Percentiles rank a stretch among this genome's conserved stretches.
Evolutionary conservation across 2,329 filamentous ascomycete genomes (phyloP).

Genomic region (Penicillium sp.): DNA sequence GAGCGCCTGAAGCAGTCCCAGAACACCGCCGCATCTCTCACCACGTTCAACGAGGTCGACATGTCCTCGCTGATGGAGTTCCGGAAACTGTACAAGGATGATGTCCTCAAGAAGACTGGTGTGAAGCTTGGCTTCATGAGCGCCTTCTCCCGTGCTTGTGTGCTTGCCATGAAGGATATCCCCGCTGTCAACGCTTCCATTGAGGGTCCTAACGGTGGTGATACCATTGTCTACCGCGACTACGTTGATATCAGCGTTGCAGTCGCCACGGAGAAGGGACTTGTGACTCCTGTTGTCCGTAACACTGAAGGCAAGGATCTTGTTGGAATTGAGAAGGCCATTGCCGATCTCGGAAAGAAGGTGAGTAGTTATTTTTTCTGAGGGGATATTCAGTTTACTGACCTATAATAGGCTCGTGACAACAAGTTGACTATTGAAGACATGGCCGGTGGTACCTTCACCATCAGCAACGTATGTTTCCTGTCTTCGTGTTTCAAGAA

Average conservation of each 20-base stretch:
- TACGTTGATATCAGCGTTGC: slow-evolving; percentile 98
- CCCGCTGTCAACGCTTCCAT: slow-evolving; percentile 95
- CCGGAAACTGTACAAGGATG: slow-evolving; percentile 95
- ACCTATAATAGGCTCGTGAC: slow-evolving; percentile 70
- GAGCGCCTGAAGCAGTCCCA: slow-evolving; percentile 99
- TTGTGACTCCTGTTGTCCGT: slow-evolving; percentile 93
- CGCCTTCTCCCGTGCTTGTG: slow-evolving; percentile 85
- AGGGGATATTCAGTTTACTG: slow-evolving; percentile 4
- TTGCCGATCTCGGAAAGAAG: slow-evolving; percentile 95
- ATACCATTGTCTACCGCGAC: slow-evolving; percentile 97
- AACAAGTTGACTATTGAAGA: slow-evolving; percentile 98
- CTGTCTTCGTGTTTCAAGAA: background rate
- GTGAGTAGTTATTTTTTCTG: slow-evolving; percentile 42
- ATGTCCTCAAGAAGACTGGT: slow-evolving; percentile 90
- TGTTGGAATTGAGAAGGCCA: slow-evolving; percentile 82
- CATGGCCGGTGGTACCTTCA: slow-evolving; percentile 98
- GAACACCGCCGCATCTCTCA: slow-evolving; percentile 94
- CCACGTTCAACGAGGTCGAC: slow-evolving; percentile 98
- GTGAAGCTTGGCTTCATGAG: slow-evolving; percentile 99
- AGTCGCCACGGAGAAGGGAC: slow-evolving; percentile 93
- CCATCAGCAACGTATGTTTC: slow-evolving; percentile 75
- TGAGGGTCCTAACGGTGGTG: slow-evolving; percentile 88
- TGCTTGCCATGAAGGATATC: slow-evolving; percentile 92
- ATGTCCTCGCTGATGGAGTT: slow-evolving; percentile 98
- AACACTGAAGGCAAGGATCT: slow-evolving; percentile 88